Percentiles rank a stretch among this genome's conserved stretches.
Conservation (phyloP, 1,139 yeast genomes). For the Pichia kudriavzevii region DNA sequence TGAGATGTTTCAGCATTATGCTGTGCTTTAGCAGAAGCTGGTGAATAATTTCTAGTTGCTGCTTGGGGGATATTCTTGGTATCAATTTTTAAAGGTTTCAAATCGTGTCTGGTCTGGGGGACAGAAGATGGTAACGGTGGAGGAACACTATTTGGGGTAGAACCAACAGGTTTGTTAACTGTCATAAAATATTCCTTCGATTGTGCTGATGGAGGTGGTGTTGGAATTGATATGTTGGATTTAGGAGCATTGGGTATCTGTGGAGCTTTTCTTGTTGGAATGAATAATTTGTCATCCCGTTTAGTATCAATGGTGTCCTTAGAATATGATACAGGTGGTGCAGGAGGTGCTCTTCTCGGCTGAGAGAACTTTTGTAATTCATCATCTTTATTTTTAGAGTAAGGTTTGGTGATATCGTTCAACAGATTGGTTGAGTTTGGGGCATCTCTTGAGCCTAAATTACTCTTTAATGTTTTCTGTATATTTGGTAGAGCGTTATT, state of each 20-base stretch:
- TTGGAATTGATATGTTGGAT: slow-evolving; percentile 21
- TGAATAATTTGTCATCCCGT: slow-evolving; percentile 9
- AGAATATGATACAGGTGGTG: slow-evolving; percentile 29
- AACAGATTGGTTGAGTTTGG: slow-evolving; percentile 15
- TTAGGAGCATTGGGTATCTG: slow-evolving; percentile 22
- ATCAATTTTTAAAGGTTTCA: too few species aligned
- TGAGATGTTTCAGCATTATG: too few species aligned
- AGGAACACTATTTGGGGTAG: too few species aligned
- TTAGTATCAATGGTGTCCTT: background rate
- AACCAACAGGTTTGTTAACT: too few species aligned
- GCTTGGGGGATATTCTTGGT: too few species aligned
- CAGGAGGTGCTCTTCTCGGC: slow-evolving; percentile 50
- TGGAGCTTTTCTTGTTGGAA: slow-evolving; percentile 26
- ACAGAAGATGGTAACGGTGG: too few species aligned
- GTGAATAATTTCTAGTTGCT: too few species aligned
- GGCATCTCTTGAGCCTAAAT: slow-evolving; percentile 1
- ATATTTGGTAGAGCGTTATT: slow-evolving; percentile 14
- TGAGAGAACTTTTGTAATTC: slow-evolving; percentile 38
- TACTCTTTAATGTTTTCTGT: slow-evolving; percentile 7
- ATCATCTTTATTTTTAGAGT: slow-evolving; percentile 24
- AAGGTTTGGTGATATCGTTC: slow-evolving; percentile 27
- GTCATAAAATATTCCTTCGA: too few species aligned
- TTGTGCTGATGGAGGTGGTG: slow-evolving; percentile 12
- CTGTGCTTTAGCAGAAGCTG: too few species aligned
- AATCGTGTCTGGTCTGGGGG: too few species aligned